Evolutionary conservation across 495 filamentous ascomycete genomes (phyloP), one percentile per base, ranked within the genome.

Genomic region (Penicilliopsis zonata): DNA sequence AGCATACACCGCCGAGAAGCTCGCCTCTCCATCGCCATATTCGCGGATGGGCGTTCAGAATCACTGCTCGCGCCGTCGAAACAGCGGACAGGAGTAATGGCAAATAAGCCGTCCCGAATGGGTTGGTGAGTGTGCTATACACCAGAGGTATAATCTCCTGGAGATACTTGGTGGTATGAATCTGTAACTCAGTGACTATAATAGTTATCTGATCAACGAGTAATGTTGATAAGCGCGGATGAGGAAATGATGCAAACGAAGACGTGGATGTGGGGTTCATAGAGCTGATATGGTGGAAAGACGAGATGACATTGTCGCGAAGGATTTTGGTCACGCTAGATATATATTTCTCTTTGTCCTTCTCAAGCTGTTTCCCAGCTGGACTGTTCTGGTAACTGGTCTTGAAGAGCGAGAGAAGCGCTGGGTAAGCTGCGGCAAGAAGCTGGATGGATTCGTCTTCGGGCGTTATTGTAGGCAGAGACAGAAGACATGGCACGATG

Each of bases 401-500:
- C 14, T 59, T 39, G 0, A 74, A 62, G 7, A 94, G 65, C 2
- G 52, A 49, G 13, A 79, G 50, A 1, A 95, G 57, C 5, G 74
- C 74, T 9, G 68, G 63, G 28, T 88, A 93, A 2, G 81, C 76
- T 2, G 66, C 69, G 9, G 43, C 40, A 0, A 94, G 63, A 2
- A 95, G 57, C 0, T 50, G 33, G n/a, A 86, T 36, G 2, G 81
- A 79, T 33, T 84, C 78, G 0, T 65, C 47, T 38, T 79, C 75
- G 4, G 86, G 77, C 0, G 86, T 94, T 16, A 94, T 63, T 20
- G 69, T 74, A 5, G 90, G 90, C 1, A 95, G 66, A 36, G 71
- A 82, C 9, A 74, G 61, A 1, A 94, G 62, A 15, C 69, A 75
- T 1, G 86, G 84, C 37, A 76, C 68, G 8, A 93, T 51, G 8